These are phyloP conservation scores for Geotrichum histeridarum DNA, from an alignment of 1,139 yeast genomes.

Conservation along the genomic window DNA sequence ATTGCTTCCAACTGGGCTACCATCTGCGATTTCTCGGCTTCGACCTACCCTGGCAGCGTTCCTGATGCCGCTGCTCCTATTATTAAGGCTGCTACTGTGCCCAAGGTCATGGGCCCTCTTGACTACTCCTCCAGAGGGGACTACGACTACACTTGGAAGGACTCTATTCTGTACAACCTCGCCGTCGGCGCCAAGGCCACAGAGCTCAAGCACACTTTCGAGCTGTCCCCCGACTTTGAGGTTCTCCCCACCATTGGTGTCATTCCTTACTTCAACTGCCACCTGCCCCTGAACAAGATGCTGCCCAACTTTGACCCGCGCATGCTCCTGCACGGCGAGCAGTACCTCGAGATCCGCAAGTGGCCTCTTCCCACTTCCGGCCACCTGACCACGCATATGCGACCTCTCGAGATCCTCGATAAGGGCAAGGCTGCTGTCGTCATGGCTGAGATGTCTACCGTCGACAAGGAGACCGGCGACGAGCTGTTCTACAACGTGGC, in stretches of 20 bases:
- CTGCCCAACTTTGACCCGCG: conserved; percentile 79
- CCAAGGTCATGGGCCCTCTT: conserved; percentile 41
- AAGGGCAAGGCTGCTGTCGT: conserved; percentile 87
- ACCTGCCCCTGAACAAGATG: conserved; percentile 51
- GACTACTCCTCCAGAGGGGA: conserved; percentile 33
- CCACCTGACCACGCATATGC: conserved; percentile 53
- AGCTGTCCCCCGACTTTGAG: conserved; percentile 70
- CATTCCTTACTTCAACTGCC: conserved; percentile 61
- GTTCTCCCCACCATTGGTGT: conserved; percentile 93
- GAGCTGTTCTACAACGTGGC: conserved; percentile 75
- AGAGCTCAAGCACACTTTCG: conserved; percentile 77
- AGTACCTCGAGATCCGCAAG: conserved; percentile 72
- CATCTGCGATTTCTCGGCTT: conserved; percentile 57
- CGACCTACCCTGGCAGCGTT: conserved; percentile 58
- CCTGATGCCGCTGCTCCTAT: conserved; percentile 78
- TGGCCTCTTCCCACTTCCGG: conserved; percentile 72
- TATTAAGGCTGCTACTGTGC: conserved; percentile 57
- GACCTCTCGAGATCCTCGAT: conserved; percentile 71
- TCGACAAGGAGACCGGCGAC: conserved; percentile 64
- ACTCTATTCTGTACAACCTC: conserved; percentile 77
- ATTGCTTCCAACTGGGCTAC: conserved; percentile 62
- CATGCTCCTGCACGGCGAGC: conserved; percentile 92
- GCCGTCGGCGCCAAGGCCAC: conserved; percentile 81
- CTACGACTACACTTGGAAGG: conserved; percentile 57
- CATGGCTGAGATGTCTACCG: conserved; percentile 67